These are phyloP conservation scores for Camellia granthamiana DNA, from an alignment of 148 eudicot genomes.

Conservation along the genomic window DNA sequence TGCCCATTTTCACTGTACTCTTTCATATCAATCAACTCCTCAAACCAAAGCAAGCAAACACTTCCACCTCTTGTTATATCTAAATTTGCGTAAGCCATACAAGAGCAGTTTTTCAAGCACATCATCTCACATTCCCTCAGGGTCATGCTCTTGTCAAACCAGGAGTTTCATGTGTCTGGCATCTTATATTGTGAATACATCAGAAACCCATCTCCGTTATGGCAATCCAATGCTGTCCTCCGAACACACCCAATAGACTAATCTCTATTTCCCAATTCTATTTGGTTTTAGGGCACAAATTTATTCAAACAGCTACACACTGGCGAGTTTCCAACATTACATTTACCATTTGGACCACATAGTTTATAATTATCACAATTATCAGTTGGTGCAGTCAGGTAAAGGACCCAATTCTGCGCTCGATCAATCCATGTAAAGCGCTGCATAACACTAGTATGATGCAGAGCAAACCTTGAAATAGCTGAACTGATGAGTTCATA, in stretches of 20 bases:
- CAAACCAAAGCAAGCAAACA: conserved; percentile 27
- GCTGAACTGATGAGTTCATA: neutral
- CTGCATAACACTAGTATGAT: neutral
- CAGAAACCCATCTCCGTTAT: conserved; percentile 4
- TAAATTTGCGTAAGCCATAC: neutral
- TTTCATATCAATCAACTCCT: conserved; percentile 20
- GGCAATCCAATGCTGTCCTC: conserved; percentile 12
- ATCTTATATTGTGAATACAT: neutral
- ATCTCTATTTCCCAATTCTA: conserved; percentile 18
- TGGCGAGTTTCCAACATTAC: conserved; percentile 12
- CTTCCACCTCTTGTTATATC: neutral
- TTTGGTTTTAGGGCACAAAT: conserved; percentile 15
- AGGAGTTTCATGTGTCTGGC: neutral
- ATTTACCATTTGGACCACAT: conserved; percentile 14
- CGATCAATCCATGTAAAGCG: neutral
- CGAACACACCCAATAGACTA: conserved; percentile 29
- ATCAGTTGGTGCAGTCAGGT: neutral
- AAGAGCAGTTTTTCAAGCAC: neutral
- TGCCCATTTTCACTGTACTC: conserved; percentile 17
- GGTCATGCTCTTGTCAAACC: neutral
- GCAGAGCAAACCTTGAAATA: neutral
- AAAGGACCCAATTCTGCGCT: neutral
- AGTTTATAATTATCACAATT: neutral
- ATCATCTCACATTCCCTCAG: neutral
- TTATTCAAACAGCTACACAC: conserved; percentile 23